phyloP scores from a whole-genome alignment of 2,329 filamentous ascomycete species.

The Aspergillus ibericus region DNA sequence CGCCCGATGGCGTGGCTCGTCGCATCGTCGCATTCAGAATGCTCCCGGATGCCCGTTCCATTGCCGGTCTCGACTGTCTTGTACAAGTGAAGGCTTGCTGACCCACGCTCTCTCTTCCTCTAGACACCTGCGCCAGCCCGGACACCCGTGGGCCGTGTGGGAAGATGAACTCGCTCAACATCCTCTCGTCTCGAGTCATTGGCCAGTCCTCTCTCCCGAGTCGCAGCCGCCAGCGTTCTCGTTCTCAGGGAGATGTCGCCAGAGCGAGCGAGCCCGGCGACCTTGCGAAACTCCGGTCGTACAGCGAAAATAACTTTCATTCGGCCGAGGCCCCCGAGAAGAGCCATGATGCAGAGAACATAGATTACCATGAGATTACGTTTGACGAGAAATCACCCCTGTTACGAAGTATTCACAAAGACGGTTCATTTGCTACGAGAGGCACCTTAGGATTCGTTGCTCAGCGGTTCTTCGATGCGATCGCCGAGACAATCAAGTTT shows the following conservation, averaged over 20 bases:
- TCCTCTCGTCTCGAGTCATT: constrained; percentile 81
- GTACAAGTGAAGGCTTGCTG: constrained; percentile 12
- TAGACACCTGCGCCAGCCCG: constrained; percentile 39
- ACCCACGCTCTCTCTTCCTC: constrained; percentile 19
- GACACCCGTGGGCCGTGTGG: constrained; percentile 50
- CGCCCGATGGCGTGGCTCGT: constrained; percentile 8
- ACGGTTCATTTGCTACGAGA: constrained; percentile 35
- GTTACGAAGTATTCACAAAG: constrained; percentile 48
- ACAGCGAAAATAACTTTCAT: constrained; percentile 44
- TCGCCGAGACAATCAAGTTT: constrained; percentile 75
- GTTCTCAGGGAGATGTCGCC: constrained; percentile 52
- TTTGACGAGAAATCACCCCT: constrained; percentile 70
- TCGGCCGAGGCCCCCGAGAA: constrained; percentile 24
- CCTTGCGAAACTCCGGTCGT: constrained; percentile 42
- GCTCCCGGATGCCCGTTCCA: constrained; percentile 17
- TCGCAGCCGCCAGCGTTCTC: constrained; percentile 53
- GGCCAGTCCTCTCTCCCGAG: constrained; percentile 55
- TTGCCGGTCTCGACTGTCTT: constrained; percentile 7
- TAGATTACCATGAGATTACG: constrained; percentile 32
- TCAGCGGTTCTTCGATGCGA: constrained; percentile 66
- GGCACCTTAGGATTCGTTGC: constrained; percentile 56
- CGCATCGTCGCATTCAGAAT: constrained; percentile 9
- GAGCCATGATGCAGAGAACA: constrained; percentile 8
- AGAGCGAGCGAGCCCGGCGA: constrained; percentile 33
- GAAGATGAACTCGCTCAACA: constrained; percentile 96